Evolutionary conservation across 192 early-diverging fungal species (phyloP).

Genomic region (Chytriomyces hyalinus): DNA sequence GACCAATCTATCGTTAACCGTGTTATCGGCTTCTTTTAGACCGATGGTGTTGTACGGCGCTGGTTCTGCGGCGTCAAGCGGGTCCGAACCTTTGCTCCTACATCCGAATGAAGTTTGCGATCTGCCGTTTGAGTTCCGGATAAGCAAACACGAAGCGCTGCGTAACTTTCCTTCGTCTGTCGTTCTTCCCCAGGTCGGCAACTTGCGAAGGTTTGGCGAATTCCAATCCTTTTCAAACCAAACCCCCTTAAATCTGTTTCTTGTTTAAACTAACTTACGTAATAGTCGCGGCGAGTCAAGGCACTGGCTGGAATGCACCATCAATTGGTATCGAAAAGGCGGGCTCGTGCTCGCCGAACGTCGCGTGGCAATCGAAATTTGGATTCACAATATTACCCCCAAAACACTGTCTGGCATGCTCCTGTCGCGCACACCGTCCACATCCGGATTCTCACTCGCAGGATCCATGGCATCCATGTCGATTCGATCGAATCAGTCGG

Average conservation of each 20-base stretch:
- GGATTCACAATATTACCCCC: slow-evolving; percentile 32
- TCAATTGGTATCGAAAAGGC: slow-evolving; percentile 34
- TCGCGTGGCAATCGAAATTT: slow-evolving; percentile 36
- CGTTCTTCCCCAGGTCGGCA: slow-evolving; percentile 16
- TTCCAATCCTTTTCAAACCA: background rate
- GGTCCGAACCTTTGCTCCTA: slow-evolving; percentile 6
- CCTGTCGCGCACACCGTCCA: background rate
- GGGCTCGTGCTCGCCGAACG: slow-evolving; percentile 19
- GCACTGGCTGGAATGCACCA: slow-evolving; percentile 33
- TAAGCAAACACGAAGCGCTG: slow-evolving; percentile 30
- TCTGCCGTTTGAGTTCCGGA: slow-evolving; percentile 33
- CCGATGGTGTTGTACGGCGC: slow-evolving; percentile 22
- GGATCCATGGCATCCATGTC: background rate
- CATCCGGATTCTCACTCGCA: background rate
- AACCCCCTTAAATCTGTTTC: background rate
- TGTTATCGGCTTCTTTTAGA: background rate
- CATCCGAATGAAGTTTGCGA: slow-evolving; percentile 5
- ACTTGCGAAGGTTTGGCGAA: slow-evolving; percentile 16
- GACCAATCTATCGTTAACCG: background rate
- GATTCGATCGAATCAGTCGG: background rate
- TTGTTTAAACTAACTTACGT: background rate
- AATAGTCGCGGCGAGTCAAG: slow-evolving; percentile 29
- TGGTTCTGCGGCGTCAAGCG: background rate
- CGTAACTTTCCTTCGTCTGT: slow-evolving; percentile 29
- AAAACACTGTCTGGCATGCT: slow-evolving; percentile 33